Evolutionary conservation across 148 eudicot genomes (phyloP), one percentile per base, ranked within the genome.

Genomic region (Rheum nobile): DNA sequence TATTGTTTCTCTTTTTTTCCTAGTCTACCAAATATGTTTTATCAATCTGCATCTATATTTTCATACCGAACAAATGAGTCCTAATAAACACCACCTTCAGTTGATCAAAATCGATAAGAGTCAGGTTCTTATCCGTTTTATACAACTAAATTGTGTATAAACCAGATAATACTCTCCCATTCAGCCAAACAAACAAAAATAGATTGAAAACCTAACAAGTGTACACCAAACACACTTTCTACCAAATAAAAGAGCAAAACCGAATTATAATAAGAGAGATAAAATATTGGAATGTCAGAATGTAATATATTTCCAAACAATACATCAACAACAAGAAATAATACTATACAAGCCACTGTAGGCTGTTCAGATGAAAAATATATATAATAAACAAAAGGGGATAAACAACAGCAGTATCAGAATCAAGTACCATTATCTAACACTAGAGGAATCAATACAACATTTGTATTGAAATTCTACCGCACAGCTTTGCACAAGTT

Each of bases 341-440:
- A 65, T 65, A 32, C 70, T 17, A 65, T 65, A 32, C 70, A 65
- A 31, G n/a, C 28, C 19, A 65, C 38, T 65, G 41, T 24, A 65
- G 70, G 3, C 67, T 16, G 70, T 4, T 13, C 70, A 65, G 22
- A 32, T 65, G n/a, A 65, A 32, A 65, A n/a, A n/a, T 2, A 57
- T 57, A 57, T 24, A 24, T n/a, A 2, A 24, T 65, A 65, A 65
- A 65, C 38, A 16, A 28, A 48, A 61, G 67, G 67, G 19, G 67
- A 26, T 61, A 61, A 59, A 26, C 22, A 63, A 34, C 10, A 32
- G n/a, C 19, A 61, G 72, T 71, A 70, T 35, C 78, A 81, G 80
- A 73, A 74, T 22, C 72, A 72, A 69, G 67, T 69, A 46, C 44
- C 63, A 80, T 77, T 19, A 81, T 75, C 80, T 61, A 81, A 72